Evolutionary conservation across 768 basidiomycete species (phyloP).

Genomic region (Termitomyces sp.): DNA sequence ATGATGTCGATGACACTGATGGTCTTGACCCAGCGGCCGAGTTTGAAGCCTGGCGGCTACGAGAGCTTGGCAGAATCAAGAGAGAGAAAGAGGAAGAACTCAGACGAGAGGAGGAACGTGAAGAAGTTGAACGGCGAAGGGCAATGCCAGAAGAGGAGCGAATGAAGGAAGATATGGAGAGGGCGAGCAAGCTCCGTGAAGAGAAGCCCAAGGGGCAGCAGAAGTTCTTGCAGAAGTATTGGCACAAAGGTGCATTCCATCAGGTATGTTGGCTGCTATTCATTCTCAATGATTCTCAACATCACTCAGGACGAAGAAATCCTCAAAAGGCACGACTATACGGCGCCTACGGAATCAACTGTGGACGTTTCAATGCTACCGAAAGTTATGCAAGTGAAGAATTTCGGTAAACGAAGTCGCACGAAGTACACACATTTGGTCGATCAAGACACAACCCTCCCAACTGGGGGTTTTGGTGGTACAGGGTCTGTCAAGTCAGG

Average conservation of each 20-base stretch:
- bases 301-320: conserved; percentile 70
- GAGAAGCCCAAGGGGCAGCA: conserved; percentile 90
- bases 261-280: conserved; percentile 45
- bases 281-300: background rate
- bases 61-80: conserved; percentile 91
- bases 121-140: conserved; percentile 86
- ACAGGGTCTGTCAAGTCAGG: conserved; percentile 46
- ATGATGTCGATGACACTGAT: conserved; percentile 94
- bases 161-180: conserved; percentile 86
- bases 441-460: conserved; percentile 85
- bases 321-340: conserved; percentile 77
- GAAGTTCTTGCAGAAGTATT: conserved; percentile 96
- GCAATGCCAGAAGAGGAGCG: conserved; percentile 93
- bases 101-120: conserved; percentile 74
- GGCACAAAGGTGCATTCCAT: conserved; percentile 99
- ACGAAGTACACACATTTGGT: conserved; percentile 96
- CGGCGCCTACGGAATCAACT: conserved; percentile 84
- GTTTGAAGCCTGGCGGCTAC: conserved; percentile 94
- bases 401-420: conserved; percentile 88
- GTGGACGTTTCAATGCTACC: conserved; percentile 86
- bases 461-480: conserved; percentile 63
- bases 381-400: conserved; percentile 93
- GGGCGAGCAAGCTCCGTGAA: conserved; percentile 72
- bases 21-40: conserved; percentile 84
- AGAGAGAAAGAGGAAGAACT: conserved; percentile 89